Base-by-base conservation (phyloP, 2,329 filamentous ascomycete species). In the Aspergillus brunneoviolaceus region DNA sequence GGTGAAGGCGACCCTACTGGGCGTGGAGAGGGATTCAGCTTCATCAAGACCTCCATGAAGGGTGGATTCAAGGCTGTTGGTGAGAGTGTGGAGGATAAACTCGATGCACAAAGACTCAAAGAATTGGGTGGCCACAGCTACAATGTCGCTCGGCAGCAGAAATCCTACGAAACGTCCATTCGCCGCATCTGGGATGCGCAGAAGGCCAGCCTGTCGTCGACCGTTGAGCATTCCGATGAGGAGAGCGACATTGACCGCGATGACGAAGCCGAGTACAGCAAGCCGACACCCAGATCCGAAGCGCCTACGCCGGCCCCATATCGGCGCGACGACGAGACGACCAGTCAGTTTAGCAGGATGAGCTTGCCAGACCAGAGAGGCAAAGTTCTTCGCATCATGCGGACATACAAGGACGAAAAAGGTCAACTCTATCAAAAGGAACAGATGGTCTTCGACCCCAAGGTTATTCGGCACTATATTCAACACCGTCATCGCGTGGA, bases 21-120 rank as follows among this genome's bases (percentile, higher is more conserved):
- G 25, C 90, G 93, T 69, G 95, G 95, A 2, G 87, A 97, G 61
- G 95, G 91, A 2, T 96, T 98, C 80, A 97, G 91, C 73, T 97
- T 99, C 75, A 93, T 99, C 75, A 92, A 95, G 72, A 97, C 93
- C 0, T 96, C 92, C 1, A 99, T 99, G 95, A 99, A 99, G 77
- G 95, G 95, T 63, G 95, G 95, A 0, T 99, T 97, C 76, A 91
- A 93, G 71, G 89, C 92, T 21, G 85, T 96, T 27, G 92, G 92
- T 21, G 92, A 96, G 74, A 93, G 91, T 70, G 91, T 93, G 62
- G 90, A 92, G 70, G 90, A 93, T 63, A 91, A 93, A 73, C 87
- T 95, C 64, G 91, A 93, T 72, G 90, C 90, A 16, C 94, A 95
- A 69, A 80, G 81, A 63, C 77, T 82, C 60, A 87, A 87, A 65